Evolutionary conservation across 306 rosid species (phyloP).

Genomic region (Begonia masoniana): DNA sequence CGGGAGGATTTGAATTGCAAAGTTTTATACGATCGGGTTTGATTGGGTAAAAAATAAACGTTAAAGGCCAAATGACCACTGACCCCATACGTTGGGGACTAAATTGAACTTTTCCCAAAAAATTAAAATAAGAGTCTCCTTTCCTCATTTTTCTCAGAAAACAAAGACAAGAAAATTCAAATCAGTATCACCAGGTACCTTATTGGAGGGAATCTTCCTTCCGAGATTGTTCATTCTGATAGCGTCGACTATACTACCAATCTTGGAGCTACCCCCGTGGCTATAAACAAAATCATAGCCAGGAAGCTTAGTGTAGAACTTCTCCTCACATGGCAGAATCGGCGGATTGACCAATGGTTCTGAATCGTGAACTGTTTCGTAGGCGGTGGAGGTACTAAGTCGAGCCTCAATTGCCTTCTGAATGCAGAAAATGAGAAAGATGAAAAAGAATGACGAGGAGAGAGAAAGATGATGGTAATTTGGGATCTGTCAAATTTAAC

Average conservation of each 20-base stretch:
- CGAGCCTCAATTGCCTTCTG: constrained; percentile 43
- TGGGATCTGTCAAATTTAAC: too few species aligned
- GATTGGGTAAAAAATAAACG: too few species aligned
- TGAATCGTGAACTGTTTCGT: constrained; percentile 30
- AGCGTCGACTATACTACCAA: constrained; percentile 30
- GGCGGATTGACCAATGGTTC: constrained; percentile 10
- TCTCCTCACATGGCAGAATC: constrained; percentile 60
- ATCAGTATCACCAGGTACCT: constrained; percentile 15
- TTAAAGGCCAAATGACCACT: too few species aligned
- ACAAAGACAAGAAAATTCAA: background rate
- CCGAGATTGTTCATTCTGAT: constrained; percentile 67
- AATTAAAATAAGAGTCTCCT: too few species aligned
- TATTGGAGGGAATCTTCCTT: constrained; percentile 32
- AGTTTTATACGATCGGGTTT: too few species aligned
- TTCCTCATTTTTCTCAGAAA: too few species aligned
- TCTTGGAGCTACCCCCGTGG: constrained; percentile 27
- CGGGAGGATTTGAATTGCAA: too few species aligned
- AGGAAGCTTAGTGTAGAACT: constrained; percentile 36
- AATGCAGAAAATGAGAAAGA: constrained; percentile 55
- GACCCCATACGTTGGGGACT: too few species aligned
- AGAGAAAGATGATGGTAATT: too few species aligned
- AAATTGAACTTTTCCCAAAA: too few species aligned
- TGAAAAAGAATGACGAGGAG: constrained; percentile 46
- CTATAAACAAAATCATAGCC: constrained; percentile 83
- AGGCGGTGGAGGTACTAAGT: constrained; percentile 9